Evolutionary conservation across 768 basidiomycete species (phyloP).

Genomic region (Daedaleopsis sinensis): DNA sequence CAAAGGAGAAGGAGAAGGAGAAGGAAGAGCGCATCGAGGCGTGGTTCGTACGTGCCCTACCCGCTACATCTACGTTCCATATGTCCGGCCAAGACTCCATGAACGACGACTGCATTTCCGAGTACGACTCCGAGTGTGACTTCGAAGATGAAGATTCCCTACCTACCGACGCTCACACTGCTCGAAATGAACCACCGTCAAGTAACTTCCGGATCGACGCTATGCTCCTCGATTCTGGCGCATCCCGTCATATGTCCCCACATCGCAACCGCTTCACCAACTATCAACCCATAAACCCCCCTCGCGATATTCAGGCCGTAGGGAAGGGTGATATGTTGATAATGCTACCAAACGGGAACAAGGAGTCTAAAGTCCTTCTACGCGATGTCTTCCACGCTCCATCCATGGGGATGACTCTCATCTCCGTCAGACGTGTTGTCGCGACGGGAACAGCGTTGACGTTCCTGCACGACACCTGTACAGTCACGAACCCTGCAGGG

Average conservation of each 20-base stretch:
- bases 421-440: conserved; percentile 23
- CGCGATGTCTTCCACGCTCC: conserved; percentile 28
- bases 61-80: too few relatives aligned
- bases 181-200: too few relatives aligned
- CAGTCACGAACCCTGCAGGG: conserved; percentile 4
- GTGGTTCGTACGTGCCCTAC: too few relatives aligned
- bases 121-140: conserved; percentile 25
- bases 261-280: conserved; percentile 35
- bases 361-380: conserved; percentile 3
- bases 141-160: too few relatives aligned
- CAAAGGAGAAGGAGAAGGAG: background rate
- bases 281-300: conserved; percentile 19
- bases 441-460: conserved; percentile 4
- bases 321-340: conserved; percentile 28
- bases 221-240: conserved; percentile 42
- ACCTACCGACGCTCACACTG: background rate
- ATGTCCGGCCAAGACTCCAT: too few relatives aligned
- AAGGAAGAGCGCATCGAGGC: too few relatives aligned
- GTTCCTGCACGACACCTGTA: conserved; percentile 14
- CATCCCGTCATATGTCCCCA: conserved; percentile 40
- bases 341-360: conserved; percentile 21
- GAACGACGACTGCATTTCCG: too few relatives aligned
- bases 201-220: too few relatives aligned
- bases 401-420: conserved; percentile 21
- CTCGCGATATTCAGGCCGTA: conserved; percentile 31